These are phyloP conservation scores for Cladorrhinum samala DNA, from an alignment of 495 filamentous ascomycete genomes.

Conservation along the genomic window DNA sequence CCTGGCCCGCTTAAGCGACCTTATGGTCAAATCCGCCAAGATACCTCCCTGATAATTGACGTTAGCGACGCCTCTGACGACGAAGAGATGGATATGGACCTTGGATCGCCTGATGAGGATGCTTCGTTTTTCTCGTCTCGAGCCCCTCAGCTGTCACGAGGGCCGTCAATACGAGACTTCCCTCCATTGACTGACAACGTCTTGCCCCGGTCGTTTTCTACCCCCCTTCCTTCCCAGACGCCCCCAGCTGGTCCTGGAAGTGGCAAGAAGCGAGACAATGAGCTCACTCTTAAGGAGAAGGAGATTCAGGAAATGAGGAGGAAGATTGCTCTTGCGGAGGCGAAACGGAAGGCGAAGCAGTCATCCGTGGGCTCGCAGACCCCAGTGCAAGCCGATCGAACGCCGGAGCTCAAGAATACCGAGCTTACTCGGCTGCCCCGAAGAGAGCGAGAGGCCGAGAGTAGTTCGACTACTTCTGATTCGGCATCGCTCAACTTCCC, in stretches of 20 bases:
- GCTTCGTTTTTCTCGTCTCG: constrained; percentile 19
- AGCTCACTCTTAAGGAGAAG: constrained; percentile 58
- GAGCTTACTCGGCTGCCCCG: constrained; percentile 7
- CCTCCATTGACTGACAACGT: constrained; percentile 41
- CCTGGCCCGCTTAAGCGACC: constrained; percentile 52
- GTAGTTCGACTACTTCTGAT: constrained; percentile 11
- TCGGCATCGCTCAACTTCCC: constrained; percentile 16
- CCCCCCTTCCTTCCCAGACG: constrained; percentile 34
- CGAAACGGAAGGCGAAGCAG: constrained; percentile 46
- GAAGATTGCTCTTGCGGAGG: constrained; percentile 71
- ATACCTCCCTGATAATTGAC: constrained; percentile 62
- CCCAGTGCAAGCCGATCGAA: constrained; percentile 23
- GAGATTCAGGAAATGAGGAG: constrained; percentile 69
- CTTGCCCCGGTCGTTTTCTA: constrained; percentile 32
- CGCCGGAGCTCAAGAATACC: constrained; percentile 29
- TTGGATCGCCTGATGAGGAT: constrained; percentile 40
- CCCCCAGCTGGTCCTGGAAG: constrained; percentile 24
- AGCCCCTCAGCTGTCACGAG: constrained; percentile 22
- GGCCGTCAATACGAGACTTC: constrained; percentile 36
- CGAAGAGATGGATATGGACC: constrained; percentile 46
- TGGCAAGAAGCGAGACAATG: constrained; percentile 33
- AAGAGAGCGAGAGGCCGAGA: background rate
- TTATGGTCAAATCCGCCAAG: constrained; percentile 49
- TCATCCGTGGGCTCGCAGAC: constrained; percentile 18
- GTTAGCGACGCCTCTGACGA: constrained; percentile 53